A percentile compares a stretch with the other conserved stretches of the same genome.
These are phyloP conservation scores for Trichophyton benhamiae DNA, from an alignment of 2,329 filamentous ascomycete genomes.

Conservation along the genomic window DNA sequence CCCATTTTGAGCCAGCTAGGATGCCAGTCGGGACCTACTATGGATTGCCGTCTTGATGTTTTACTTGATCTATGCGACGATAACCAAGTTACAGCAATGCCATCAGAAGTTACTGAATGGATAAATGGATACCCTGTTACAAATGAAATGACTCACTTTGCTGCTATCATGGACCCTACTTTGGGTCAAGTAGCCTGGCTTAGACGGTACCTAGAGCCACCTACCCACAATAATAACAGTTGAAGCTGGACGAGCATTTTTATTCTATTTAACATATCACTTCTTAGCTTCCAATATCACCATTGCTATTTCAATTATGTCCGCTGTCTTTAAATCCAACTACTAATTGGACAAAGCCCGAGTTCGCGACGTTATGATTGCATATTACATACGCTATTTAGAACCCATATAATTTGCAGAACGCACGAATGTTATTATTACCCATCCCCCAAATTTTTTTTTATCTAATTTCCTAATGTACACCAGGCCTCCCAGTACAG, in stretches of 20 bases:
- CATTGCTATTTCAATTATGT: no score
- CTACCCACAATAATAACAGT: neutral
- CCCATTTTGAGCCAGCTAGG: neutral
- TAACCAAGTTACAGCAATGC: slow-evolving; percentile 18
- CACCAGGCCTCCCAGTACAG: neutral
- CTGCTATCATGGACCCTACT: slow-evolving; percentile 44
- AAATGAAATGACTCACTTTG: slow-evolving; percentile 49
- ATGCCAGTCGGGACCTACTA: neutral
- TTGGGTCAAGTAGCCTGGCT: slow-evolving; percentile 39
- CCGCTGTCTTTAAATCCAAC: no score
- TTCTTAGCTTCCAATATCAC: no score
- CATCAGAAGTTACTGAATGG: slow-evolving; percentile 36
- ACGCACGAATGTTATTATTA: neutral
- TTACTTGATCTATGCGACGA: neutral
- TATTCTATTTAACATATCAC: neutral
- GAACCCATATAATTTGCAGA: neutral
- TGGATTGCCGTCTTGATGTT: neutral
- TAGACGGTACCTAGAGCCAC: slow-evolving; percentile 16
- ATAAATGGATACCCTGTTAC: slow-evolving; percentile 41
- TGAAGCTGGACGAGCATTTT: neutral
- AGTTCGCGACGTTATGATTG: neutral
- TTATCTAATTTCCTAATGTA: slow-evolving; percentile 3
- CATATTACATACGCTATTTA: neutral
- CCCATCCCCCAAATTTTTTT: slow-evolving; percentile 1
- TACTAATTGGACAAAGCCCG: neutral